Conservation (phyloP, 2,329 filamentous ascomycete genomes). For the Colletotrichum somersetense region DNA sequence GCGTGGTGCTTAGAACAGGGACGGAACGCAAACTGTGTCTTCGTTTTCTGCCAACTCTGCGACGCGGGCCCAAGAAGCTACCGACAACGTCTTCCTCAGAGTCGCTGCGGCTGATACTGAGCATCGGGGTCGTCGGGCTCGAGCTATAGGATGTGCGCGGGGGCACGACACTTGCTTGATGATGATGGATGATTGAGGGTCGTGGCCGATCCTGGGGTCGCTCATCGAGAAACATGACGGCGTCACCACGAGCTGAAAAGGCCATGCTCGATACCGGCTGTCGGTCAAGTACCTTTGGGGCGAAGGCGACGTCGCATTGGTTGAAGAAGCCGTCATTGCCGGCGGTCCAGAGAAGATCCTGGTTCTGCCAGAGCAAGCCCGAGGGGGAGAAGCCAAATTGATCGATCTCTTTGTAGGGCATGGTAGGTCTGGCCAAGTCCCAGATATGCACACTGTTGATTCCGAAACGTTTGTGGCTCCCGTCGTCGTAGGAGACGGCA, state of each 20-base stretch:
- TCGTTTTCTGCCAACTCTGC: conserved; percentile 56
- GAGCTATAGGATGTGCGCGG: conserved; percentile 60
- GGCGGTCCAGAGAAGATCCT: conserved; percentile 75
- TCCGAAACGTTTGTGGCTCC: conserved; percentile 65
- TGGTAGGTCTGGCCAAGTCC: conserved; percentile 75
- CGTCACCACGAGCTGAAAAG: conserved; percentile 71
- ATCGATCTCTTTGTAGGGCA: conserved; percentile 76
- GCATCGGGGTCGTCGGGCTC: conserved; percentile 61
- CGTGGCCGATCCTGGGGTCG: conserved; percentile 61
- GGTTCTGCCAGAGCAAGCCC: conserved; percentile 72
- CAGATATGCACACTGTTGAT: conserved; percentile 73
- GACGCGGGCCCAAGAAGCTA: conserved; percentile 67
- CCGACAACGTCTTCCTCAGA: conserved; percentile 75
- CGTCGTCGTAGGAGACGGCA: conserved; percentile 72
- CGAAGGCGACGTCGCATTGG: conserved; percentile 75
- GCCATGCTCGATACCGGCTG: conserved; percentile 71
- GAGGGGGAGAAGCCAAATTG: conserved; percentile 70
- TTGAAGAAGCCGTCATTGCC: conserved; percentile 72
- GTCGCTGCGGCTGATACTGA: conserved; percentile 71
- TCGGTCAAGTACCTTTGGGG: conserved; percentile 72
- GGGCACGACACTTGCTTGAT: conserved; percentile 51
- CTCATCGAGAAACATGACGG: conserved; percentile 73
- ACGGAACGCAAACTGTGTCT: conserved; percentile 52
- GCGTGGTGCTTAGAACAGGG: conserved; percentile 64
- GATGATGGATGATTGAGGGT: conserved; percentile 52